Evolutionary conservation across 257 asterid genomes (phyloP).

Genomic region (Solanum habrochaites): DNA sequence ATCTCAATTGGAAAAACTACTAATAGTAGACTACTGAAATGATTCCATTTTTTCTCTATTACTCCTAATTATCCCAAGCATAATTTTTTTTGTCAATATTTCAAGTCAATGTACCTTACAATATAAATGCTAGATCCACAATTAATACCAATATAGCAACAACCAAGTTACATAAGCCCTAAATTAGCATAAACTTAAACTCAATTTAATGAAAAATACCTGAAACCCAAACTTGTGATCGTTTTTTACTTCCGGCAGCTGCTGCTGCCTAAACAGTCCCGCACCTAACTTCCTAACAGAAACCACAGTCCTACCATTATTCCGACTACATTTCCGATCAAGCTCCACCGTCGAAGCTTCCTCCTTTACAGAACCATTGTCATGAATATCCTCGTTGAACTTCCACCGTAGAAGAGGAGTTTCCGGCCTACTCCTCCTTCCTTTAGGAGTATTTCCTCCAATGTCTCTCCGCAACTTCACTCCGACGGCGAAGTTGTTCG

Average conservation of each 20-base stretch:
- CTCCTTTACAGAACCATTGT: conserved; percentile 8
- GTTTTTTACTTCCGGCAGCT: conserved; percentile 33
- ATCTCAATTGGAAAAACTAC: neutral
- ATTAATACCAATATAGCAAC: neutral
- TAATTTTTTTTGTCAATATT: neutral
- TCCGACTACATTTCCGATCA: conserved; percentile 19
- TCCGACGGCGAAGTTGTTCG: conserved; percentile 18
- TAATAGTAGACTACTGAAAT: neutral
- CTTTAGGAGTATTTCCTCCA: conserved; percentile 7
- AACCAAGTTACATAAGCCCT: neutral
- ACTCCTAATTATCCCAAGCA: neutral
- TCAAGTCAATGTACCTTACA: neutral
- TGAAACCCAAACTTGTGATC: conserved; percentile 27
- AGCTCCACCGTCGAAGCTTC: conserved; percentile 11
- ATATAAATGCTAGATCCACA: neutral
- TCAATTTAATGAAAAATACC: conserved; percentile 11
- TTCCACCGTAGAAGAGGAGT: conserved; percentile 65
- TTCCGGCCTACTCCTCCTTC: conserved; percentile 36
- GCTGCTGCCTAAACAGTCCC: conserved; percentile 37
- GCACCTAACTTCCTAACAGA: conserved; percentile 53
- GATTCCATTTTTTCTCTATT: neutral
- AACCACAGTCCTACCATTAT: conserved; percentile 1
- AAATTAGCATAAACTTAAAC: neutral
- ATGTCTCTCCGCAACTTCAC: conserved; percentile 30
- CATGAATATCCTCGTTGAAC: conserved; percentile 20